A percentile compares a stretch with the other conserved stretches of the same genome.
Evolutionary conservation across 768 basidiomycete species (phyloP).

Genomic region (Pulveroboletus sp.): DNA sequence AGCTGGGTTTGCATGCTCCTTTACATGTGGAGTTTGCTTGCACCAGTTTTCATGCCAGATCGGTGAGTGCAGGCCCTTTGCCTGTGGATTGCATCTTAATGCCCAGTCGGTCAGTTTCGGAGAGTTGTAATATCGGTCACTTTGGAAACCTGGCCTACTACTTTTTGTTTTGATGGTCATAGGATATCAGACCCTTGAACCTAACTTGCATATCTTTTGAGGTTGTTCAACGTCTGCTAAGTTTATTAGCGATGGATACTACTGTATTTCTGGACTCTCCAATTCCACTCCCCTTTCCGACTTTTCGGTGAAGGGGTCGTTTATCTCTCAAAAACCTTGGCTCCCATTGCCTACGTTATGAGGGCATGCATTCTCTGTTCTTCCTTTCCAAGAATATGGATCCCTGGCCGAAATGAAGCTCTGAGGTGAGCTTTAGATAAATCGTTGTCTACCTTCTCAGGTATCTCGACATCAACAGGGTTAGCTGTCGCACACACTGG

Average conservation of each 20-base stretch:
- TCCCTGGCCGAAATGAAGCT: no score
- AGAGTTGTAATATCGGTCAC: slow-evolving; percentile 13
- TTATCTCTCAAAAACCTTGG: no score
- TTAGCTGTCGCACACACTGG: no score
- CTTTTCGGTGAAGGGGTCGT: no score
- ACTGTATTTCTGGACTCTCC: no score
- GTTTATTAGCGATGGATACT: background rate
- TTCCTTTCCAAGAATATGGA: no score
- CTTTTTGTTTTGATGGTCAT: background rate
- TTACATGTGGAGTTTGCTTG: slow-evolving; percentile 84
- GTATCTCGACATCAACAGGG: no score
- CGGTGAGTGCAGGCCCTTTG: slow-evolving; percentile 44
- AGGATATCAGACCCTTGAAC: background rate
- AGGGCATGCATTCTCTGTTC: no score
- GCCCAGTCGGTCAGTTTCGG: slow-evolving; percentile 17
- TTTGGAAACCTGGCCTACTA: background rate
- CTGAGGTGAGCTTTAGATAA: background rate
- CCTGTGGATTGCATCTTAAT: slow-evolving; percentile 3
- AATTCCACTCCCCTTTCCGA: no score
- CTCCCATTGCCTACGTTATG: no score
- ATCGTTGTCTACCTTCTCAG: background rate
- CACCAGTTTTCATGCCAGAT: slow-evolving; percentile 88
- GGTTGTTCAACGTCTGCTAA: background rate
- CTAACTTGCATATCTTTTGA: background rate
- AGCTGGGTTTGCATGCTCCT: slow-evolving; percentile 90